A percentile compares a stretch with the other conserved stretches of the same genome.
Conservation (phyloP, 345 rosid species). For the Eucalyptus microcorys region DNA sequence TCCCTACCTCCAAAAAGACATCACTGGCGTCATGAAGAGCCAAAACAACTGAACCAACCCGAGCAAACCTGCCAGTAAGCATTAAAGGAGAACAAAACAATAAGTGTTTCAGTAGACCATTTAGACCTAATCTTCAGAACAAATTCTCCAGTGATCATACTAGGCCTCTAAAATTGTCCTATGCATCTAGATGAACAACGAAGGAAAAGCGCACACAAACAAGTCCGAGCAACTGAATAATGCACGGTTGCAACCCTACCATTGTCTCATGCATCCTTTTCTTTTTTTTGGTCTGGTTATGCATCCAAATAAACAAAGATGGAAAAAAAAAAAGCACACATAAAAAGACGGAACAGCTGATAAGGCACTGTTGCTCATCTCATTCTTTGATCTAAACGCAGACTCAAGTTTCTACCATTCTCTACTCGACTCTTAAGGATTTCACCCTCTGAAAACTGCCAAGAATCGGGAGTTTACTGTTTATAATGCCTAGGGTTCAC, state of each 20-base stretch:
- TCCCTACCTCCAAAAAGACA: constrained; percentile 86
- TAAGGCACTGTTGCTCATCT: not conserved
- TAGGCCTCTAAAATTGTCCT: not conserved
- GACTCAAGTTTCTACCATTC: not conserved
- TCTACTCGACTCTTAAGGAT: not conserved
- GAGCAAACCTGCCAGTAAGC: constrained; percentile 53
- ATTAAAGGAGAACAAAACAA: not conserved
- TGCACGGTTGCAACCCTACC: not conserved
- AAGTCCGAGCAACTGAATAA: not conserved
- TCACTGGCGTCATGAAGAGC: constrained; percentile 98
- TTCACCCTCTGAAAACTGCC: not conserved
- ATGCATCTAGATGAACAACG: not conserved
- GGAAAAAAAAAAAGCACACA: not conserved
- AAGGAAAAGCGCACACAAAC: not conserved
- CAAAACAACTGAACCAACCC: constrained; percentile 83
- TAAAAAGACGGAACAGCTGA: not conserved
- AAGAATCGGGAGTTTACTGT: not conserved
- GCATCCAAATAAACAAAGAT: not conserved
- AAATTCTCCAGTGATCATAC: not conserved
- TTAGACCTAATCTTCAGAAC: not conserved
- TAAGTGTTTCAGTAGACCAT: not conserved
- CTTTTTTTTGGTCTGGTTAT: not conserved
- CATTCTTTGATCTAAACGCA: not conserved
- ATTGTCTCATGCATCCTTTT: not conserved
- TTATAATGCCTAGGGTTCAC: not conserved